Percentiles rank a stretch among this genome's conserved stretches.
Conservation (phyloP, 495 filamentous ascomycete genomes). For the Alectoria sarmentosa region DNA sequence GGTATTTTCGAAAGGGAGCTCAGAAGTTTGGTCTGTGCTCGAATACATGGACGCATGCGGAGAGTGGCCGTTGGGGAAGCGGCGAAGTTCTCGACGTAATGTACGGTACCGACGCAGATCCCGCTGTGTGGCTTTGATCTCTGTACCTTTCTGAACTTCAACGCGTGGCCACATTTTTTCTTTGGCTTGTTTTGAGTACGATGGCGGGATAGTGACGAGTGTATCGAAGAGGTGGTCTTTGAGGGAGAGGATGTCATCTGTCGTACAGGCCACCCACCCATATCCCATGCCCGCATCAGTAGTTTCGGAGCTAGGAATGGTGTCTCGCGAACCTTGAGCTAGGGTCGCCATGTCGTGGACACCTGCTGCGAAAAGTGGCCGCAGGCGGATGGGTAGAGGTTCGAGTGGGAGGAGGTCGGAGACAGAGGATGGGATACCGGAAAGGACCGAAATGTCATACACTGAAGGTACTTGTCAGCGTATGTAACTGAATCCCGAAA, state of each 20-base stretch:
- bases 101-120: constrained; percentile 74
- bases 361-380: constrained; percentile 82
- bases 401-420: constrained; percentile 55
- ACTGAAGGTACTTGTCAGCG: constrained; percentile 42
- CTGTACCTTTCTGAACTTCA: constrained; percentile 49
- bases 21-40: constrained; percentile 1
- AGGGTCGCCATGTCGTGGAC: constrained; percentile 76
- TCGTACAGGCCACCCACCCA: constrained; percentile 91
- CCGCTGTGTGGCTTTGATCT: constrained; percentile 82
- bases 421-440: constrained; percentile 63
- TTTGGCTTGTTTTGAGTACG: constrained; percentile 48
- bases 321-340: constrained; percentile 46
- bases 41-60: constrained; percentile 39
- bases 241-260: constrained; percentile 80
- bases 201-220: constrained; percentile 69
- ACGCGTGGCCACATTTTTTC: constrained; percentile 68
- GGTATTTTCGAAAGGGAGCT: constrained; percentile 6
- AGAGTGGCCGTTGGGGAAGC: constrained; percentile 36
- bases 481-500: constrained; percentile 19
- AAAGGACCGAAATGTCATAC: constrained; percentile 87
- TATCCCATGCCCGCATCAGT: constrained; percentile 44
- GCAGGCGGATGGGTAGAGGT: constrained; percentile 51
- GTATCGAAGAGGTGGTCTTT: constrained; percentile 84
- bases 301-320: constrained; percentile 10
- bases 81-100: constrained; percentile 59